Percentiles rank a stretch among this genome's conserved stretches.
Evolutionary conservation across 176 grass and related monocot genomes (phyloP).

Genomic region (Urochloa ruziziensis): DNA sequence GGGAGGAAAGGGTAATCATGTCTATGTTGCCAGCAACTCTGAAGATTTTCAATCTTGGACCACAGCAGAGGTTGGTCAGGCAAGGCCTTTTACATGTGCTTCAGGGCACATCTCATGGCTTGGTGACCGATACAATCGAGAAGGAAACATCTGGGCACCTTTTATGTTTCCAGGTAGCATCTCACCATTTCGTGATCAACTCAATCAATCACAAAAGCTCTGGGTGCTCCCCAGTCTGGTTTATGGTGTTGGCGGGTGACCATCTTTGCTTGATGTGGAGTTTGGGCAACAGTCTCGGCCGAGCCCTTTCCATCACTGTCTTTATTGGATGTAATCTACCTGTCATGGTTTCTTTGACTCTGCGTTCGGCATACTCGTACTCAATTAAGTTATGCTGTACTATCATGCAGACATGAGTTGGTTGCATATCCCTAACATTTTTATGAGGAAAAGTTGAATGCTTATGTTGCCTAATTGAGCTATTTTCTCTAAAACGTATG

Average conservation of each 20-base stretch:
- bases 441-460: neutral
- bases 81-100: neutral
- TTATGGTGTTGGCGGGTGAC: neutral
- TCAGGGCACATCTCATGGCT: too few relatives aligned
- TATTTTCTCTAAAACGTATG: neutral
- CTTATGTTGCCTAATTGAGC: neutral
- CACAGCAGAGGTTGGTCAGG: slow-evolving; percentile 10
- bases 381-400: too few relatives aligned
- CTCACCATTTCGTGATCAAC: too few relatives aligned
- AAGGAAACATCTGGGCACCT: too few relatives aligned
- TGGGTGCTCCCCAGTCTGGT: slow-evolving; percentile 33
- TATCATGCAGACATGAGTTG: too few relatives aligned
- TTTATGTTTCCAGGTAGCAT: too few relatives aligned
- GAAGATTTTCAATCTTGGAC: slow-evolving; percentile 27
- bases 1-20: slow-evolving; percentile 57
- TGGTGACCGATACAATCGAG: too few relatives aligned
- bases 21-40: slow-evolving; percentile 20
- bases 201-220: neutral
- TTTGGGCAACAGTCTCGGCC: neutral
- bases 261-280: neutral
- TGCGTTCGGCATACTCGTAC: neutral
- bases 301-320: neutral
- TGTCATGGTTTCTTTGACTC: neutral
- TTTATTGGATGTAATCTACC: neutral
- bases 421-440: neutral